Conservation (phyloP, 306 rosid species). For the Cotoneaster glaucophyllus region DNA sequence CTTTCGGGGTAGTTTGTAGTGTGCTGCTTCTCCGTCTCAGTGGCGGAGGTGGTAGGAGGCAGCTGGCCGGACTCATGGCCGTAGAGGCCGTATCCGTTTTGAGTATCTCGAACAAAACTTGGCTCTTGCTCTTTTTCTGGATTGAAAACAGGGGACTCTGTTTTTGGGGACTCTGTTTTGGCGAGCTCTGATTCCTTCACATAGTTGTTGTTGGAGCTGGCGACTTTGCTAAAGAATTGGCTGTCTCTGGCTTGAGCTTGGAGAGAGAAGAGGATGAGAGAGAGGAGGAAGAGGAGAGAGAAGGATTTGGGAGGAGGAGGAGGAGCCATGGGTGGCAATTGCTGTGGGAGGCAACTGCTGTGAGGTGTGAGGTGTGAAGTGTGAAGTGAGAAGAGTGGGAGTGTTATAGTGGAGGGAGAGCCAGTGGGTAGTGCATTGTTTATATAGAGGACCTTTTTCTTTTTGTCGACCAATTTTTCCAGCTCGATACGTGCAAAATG, state of each 20-base stretch:
- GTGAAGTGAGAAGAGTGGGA: neutral
- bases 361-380: neutral
- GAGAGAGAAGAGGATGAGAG: constrained; percentile 41
- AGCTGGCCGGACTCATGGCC: constrained; percentile 60
- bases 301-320: constrained; percentile 19
- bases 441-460: constrained; percentile 34
- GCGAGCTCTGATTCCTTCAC: constrained; percentile 31
- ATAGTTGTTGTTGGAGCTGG: constrained; percentile 25
- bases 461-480: constrained; percentile 20
- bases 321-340: constrained; percentile 46
- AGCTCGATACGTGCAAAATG: constrained; percentile 49
- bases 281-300: constrained; percentile 33
- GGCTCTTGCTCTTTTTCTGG: constrained; percentile 39
- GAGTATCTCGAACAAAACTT: constrained; percentile 48
- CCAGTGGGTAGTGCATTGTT: constrained; percentile 13
- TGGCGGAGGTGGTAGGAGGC: constrained; percentile 38
- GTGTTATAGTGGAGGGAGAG: neutral
- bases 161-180: neutral
- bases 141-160: constrained; percentile 17
- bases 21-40: constrained; percentile 17
- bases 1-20: constrained; percentile 23
- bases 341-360: neutral
- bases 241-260: constrained; percentile 65
- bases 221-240: constrained; percentile 76
- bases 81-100: constrained; percentile 72